These are phyloP conservation scores for Cladosporium cucumerinum DNA, from an alignment of 2,329 filamentous ascomycete species.

Conservation along the genomic window DNA sequence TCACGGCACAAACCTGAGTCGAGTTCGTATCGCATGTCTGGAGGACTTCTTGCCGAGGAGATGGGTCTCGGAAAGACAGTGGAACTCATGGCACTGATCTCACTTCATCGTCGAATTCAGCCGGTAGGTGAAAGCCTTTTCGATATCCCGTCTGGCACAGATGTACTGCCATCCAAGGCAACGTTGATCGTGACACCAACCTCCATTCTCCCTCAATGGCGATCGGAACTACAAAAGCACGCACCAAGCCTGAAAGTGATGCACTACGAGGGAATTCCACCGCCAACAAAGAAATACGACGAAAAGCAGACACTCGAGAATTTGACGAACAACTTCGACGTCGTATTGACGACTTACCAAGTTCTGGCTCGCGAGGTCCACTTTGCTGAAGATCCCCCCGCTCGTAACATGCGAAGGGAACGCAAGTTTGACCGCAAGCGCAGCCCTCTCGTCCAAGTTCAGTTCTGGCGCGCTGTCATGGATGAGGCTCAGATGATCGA, in stretches of 20 bases:
- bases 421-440: conserved; percentile 55
- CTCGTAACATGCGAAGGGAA: conserved; percentile 61
- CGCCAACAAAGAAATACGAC: conserved; percentile 30
- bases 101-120: conserved; percentile 53
- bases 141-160: conserved; percentile 42
- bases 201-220: conserved; percentile 62
- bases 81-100: conserved; percentile 69
- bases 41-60: conserved; percentile 72
- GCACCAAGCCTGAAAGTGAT: conserved; percentile 55
- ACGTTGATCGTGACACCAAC: conserved; percentile 63
- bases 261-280: conserved; percentile 53
- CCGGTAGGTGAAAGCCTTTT: conserved; percentile 26
- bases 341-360: conserved; percentile 62
- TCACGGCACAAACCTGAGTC: conserved; percentile 34
- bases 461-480: conserved; percentile 79
- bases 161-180: conserved; percentile 51
- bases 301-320: conserved; percentile 44
- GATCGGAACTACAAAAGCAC: conserved; percentile 56
- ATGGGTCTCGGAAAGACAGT: conserved; percentile 83
- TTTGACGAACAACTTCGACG: conserved; percentile 49
- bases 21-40: conserved; percentile 46
- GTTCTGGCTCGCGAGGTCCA: conserved; percentile 79
- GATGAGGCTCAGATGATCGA: conserved; percentile 91
- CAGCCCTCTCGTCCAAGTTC: conserved; percentile 75
- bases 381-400: conserved; percentile 67